Percentiles rank a stretch among this genome's conserved stretches.
Evolutionary conservation across 73 alveolate genomes (phyloP).

Genomic region (Paramecium bursaria): DNA sequence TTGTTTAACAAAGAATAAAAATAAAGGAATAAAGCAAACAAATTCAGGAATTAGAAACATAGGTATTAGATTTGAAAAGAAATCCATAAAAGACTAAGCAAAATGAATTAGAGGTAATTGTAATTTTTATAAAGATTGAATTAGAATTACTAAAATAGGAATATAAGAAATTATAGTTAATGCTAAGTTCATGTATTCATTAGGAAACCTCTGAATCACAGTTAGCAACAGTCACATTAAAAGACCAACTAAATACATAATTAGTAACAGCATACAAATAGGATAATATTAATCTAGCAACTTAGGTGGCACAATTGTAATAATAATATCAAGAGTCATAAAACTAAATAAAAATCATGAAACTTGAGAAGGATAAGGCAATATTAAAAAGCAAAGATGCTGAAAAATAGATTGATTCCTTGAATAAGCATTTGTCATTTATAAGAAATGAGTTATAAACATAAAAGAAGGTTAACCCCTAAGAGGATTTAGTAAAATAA

Average conservation of each 20-base stretch:
- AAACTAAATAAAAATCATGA: neutral
- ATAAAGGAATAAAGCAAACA: constrained; percentile 37
- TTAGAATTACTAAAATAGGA: constrained; percentile 15
- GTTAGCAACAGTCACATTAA: constrained; percentile 12
- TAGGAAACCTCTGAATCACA: constrained; percentile 10
- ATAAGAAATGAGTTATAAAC: constrained; percentile 35
- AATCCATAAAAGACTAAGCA: constrained; percentile 44
- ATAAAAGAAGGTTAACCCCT: constrained; percentile 4
- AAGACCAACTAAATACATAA: constrained; percentile 16
- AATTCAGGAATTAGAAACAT: constrained; percentile 2
- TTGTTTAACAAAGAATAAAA: constrained; percentile 11
- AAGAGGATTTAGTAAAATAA: constrained; percentile 24
- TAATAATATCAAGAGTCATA: neutral
- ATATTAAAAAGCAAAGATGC: neutral
- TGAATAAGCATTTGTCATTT: constrained; percentile 46
- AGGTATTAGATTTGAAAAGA: constrained; percentile 13
- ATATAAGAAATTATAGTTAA: constrained; percentile 28
- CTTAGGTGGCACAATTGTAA: neutral
- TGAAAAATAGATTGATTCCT: constrained; percentile 12
- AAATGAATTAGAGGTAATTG: constrained; percentile 1
- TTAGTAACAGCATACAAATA: constrained; percentile 26
- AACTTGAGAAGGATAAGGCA: constrained; percentile 23
- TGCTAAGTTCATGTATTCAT: neutral
- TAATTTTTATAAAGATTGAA: too few species aligned
- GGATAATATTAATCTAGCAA: constrained; percentile 31